A percentile compares a stretch with the other conserved stretches of the same genome.
Conservation (phyloP, 2,329 filamentous ascomycete genomes). For the Fusarium globosum region DNA sequence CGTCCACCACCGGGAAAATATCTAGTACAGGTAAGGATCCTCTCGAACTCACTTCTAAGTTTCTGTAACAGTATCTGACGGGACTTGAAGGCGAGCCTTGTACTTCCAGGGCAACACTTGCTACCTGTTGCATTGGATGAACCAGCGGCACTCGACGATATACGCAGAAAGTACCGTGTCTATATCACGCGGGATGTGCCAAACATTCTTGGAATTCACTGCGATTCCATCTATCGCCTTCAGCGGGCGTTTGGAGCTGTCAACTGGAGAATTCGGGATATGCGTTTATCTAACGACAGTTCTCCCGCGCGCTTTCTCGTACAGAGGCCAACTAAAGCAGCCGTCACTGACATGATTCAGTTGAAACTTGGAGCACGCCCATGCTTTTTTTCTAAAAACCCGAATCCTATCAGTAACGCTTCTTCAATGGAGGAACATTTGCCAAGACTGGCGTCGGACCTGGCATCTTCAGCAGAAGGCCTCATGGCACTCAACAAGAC, state of each 20-base stretch:
- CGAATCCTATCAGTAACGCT: background rate
- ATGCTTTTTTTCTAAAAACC: conserved; percentile 8
- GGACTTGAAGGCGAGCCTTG: conserved; percentile 32
- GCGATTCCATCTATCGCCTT: conserved; percentile 40
- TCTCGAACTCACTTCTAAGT: background rate
- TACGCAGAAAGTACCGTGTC: conserved; percentile 45
- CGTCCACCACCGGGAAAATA: conserved; percentile 36
- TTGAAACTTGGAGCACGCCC: conserved; percentile 44
- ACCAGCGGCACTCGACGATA: conserved; percentile 39
- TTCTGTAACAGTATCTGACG: background rate
- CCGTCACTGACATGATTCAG: conserved; percentile 28
- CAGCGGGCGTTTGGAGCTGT: conserved; percentile 45
- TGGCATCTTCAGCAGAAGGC: conserved; percentile 39
- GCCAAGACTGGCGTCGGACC: conserved; percentile 29
- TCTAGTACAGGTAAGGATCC: conserved; percentile 42
- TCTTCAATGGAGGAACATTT: conserved; percentile 34
- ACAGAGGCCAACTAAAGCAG: conserved; percentile 39
- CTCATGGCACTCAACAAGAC: conserved; percentile 42
- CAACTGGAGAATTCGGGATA: conserved; percentile 49
- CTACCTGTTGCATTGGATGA: conserved; percentile 44
- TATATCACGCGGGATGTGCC: conserved; percentile 47
- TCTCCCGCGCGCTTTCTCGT: conserved; percentile 43
- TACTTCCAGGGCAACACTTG: conserved; percentile 46
- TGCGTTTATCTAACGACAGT: conserved; percentile 45
- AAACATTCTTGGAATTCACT: conserved; percentile 44